phyloP scores from a whole-genome alignment of 192 early-diverging fungal species.

The Chytriomyces sp. region DNA sequence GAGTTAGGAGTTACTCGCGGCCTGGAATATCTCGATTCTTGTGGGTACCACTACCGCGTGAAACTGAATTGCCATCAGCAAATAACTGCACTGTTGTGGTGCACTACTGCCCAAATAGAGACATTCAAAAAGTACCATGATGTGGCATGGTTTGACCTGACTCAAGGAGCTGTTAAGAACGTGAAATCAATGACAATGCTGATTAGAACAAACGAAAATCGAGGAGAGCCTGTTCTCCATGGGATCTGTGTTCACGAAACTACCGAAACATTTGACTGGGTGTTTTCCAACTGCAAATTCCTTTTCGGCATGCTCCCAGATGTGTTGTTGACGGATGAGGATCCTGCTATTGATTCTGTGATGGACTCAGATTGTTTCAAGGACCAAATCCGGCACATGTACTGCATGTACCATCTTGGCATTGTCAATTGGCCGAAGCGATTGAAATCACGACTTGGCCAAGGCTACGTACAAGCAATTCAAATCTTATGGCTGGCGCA shows the following conservation, averaged over 20 bases:
- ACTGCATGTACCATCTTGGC: slow-evolving; percentile 1
- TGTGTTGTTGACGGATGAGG: not conserved
- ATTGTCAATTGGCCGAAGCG: not conserved
- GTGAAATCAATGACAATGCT: not conserved
- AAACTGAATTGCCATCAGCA: not conserved
- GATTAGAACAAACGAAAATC: not conserved
- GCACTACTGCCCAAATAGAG: not conserved
- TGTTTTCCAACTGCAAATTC: not conserved
- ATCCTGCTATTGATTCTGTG: slow-evolving; percentile 1
- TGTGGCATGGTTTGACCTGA: not conserved
- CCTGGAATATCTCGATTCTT: too few species aligned
- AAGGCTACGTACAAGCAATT: too few species aligned
- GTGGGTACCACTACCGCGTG: too few species aligned
- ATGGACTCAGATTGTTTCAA: not conserved
- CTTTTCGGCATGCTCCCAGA: not conserved
- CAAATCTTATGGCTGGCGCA: too few species aligned
- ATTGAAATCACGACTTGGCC: too few species aligned
- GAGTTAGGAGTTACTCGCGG: too few species aligned
- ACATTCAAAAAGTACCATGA: not conserved
- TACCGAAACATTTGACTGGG: not conserved
- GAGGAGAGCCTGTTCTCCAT: not conserved
- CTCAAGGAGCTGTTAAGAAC: not conserved
- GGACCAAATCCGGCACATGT: not conserved
- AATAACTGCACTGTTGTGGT: not conserved
- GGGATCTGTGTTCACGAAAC: not conserved